These are phyloP conservation scores for Rugosomyces carneus DNA, from an alignment of 1,284 basidiomycete species.

Conservation along the genomic window DNA sequence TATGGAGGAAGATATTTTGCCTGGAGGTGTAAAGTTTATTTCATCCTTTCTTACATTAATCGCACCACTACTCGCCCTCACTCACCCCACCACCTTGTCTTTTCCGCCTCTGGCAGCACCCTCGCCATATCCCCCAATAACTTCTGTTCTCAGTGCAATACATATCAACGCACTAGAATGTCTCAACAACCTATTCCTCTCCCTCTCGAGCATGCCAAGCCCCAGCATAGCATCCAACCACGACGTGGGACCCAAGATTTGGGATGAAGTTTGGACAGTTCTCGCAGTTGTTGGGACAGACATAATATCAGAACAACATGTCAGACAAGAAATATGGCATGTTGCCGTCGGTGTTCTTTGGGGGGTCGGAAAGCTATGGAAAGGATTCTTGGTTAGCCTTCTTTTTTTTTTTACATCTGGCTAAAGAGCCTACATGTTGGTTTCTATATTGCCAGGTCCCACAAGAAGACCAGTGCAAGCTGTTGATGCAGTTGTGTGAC, in stretches of 20 bases:
- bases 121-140: slow-evolving; percentile 79
- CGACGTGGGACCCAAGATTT: slow-evolving; percentile 46
- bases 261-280: slow-evolving; percentile 56
- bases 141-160: slow-evolving; percentile 73
- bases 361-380: slow-evolving; percentile 67
- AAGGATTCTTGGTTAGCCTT: slow-evolving; percentile 49
- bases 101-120: slow-evolving; percentile 68
- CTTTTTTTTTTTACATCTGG: no score
- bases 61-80: slow-evolving; percentile 57
- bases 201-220: slow-evolving; percentile 48
- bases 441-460: slow-evolving; percentile 32
- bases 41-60: slow-evolving; percentile 44
- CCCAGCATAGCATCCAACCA: slow-evolving; percentile 37
- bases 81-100: slow-evolving; percentile 70
- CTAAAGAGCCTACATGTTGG: slow-evolving; percentile 5
- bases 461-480: slow-evolving; percentile 52
- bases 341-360: slow-evolving; percentile 74
- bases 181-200: slow-evolving; percentile 85
- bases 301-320: slow-evolving; percentile 55
- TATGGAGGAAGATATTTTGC: slow-evolving; percentile 33
- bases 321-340: slow-evolving; percentile 65
- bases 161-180: slow-evolving; percentile 86
- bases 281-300: slow-evolving; percentile 56
- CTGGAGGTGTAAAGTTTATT: slow-evolving; percentile 20
- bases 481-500: slow-evolving; percentile 64